Evolutionary conservation across 2,329 filamentous ascomycete genomes (phyloP).

Genomic region (Colletotrichum cereale): DNA sequence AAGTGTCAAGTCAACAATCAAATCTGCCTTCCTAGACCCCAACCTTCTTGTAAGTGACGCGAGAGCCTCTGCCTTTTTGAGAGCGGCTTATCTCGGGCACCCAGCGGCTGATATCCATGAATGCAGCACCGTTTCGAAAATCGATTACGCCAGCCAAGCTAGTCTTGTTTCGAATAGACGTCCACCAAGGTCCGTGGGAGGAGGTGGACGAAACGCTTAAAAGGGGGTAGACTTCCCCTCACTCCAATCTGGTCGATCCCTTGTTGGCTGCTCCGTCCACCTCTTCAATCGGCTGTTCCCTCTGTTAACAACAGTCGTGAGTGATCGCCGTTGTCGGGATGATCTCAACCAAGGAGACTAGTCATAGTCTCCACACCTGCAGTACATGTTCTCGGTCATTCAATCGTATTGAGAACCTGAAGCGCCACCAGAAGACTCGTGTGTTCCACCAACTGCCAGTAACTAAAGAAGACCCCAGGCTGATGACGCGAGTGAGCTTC

Average conservation of each 20-base stretch:
- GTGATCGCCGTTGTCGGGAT: slow-evolving; percentile 1
- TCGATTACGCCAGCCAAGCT: neutral
- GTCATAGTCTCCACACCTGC: slow-evolving; percentile 5
- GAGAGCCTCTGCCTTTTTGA: neutral
- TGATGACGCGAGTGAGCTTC: neutral
- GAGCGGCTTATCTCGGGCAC: neutral
- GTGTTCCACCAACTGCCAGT: neutral
- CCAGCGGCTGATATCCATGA: neutral
- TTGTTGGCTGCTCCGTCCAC: slow-evolving; percentile 16
- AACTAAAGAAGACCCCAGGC: too few relatives aligned
- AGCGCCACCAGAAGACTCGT: slow-evolving; percentile 32
- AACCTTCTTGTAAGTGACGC: neutral
- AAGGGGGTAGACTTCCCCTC: slow-evolving; percentile 3
- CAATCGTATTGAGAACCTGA: slow-evolving; percentile 25
- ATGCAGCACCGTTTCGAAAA: slow-evolving; percentile 4
- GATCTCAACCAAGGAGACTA: neutral
- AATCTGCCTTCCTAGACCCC: neutral
- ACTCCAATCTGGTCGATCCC: neutral
- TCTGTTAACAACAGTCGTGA: neutral
- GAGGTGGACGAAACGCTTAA: slow-evolving; percentile 22
- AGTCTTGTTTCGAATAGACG: neutral
- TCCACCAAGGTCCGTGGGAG: slow-evolving; percentile 9
- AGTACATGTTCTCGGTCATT: slow-evolving; percentile 5
- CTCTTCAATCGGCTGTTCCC: neutral
- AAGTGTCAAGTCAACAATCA: neutral